Conservation (phyloP, 139 green algal genomes). For the Micractinium conductrix region DNA sequence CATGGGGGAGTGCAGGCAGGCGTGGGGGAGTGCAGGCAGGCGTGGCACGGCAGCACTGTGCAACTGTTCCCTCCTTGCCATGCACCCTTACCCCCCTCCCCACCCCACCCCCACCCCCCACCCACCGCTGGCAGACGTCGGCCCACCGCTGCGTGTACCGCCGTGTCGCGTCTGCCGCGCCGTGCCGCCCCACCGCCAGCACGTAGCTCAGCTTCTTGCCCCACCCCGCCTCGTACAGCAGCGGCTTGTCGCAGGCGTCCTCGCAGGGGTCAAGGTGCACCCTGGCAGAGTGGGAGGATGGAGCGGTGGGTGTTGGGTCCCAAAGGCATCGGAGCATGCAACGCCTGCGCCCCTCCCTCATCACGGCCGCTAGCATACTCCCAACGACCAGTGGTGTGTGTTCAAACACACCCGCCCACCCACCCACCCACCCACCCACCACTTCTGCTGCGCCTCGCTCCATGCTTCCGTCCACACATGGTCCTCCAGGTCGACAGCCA, state of each 20-base stretch:
- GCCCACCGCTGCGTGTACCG: constrained; percentile 66
- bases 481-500: constrained; percentile 76
- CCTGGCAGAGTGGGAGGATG: constrained; percentile 50
- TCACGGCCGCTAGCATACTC: no score
- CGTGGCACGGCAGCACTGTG: not conserved
- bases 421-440: not conserved
- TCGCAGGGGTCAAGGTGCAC: constrained; percentile 82
- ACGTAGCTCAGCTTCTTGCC: constrained; percentile 81
- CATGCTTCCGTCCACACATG: constrained; percentile 77
- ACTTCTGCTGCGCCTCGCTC: constrained; percentile 10
- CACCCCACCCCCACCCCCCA: not conserved
- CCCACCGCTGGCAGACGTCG: not conserved
- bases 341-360: not conserved
- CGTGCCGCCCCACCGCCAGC: constrained; percentile 62
- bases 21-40: not conserved
- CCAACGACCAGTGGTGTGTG: no score
- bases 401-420: not conserved
- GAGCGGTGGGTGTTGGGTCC: constrained; percentile 51
- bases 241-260: constrained; percentile 64
- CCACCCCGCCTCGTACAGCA: constrained; percentile 74
- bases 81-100: not conserved
- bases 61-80: not conserved
- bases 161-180: constrained; percentile 71
- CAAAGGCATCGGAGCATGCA: not conserved
- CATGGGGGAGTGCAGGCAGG: not conserved